Evolutionary conservation across 495 filamentous ascomycete genomes (phyloP).

Genomic region (Aspergillus bertholletiae): DNA sequence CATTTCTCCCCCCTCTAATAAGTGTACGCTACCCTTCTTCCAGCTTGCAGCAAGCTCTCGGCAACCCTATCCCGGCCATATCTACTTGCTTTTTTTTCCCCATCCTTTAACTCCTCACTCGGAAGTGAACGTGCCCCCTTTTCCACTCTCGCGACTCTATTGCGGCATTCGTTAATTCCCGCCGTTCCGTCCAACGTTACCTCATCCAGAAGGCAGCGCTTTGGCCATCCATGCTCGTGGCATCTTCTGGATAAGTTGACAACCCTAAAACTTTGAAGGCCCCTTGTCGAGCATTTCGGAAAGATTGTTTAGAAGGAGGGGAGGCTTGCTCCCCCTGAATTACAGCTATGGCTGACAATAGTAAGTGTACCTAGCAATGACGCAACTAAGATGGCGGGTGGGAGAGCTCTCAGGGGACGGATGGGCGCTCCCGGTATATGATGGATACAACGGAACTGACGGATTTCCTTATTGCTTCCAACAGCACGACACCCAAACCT

Average conservation of each 20-base stretch:
- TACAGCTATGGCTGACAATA: slow-evolving; percentile 38
- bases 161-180: neutral
- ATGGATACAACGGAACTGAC: slow-evolving; percentile 22
- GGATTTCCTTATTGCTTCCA: slow-evolving; percentile 14
- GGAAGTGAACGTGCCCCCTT: neutral
- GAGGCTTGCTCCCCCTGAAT: slow-evolving; percentile 32
- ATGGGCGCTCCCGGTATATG: slow-evolving; percentile 12
- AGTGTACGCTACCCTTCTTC: neutral
- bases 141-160: neutral
- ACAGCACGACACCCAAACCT: slow-evolving; percentile 60
- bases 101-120: neutral
- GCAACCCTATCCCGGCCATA: neutral
- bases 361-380: slow-evolving; percentile 20
- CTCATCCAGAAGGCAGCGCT: slow-evolving; percentile 18
- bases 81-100: slow-evolving; percentile 2
- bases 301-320: slow-evolving; percentile 20
- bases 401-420: slow-evolving; percentile 26
- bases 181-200: neutral
- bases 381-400: neutral
- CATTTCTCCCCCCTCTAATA: neutral
- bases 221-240: slow-evolving; percentile 33
- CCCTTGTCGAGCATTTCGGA: neutral
- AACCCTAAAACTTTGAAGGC: slow-evolving; percentile 6
- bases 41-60: slow-evolving; percentile 1
- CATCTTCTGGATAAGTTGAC: slow-evolving; percentile 24